These are phyloP conservation scores for Colletotrichum sp. DNA, from an alignment of 2,329 filamentous ascomycete species.

Conservation along the genomic window DNA sequence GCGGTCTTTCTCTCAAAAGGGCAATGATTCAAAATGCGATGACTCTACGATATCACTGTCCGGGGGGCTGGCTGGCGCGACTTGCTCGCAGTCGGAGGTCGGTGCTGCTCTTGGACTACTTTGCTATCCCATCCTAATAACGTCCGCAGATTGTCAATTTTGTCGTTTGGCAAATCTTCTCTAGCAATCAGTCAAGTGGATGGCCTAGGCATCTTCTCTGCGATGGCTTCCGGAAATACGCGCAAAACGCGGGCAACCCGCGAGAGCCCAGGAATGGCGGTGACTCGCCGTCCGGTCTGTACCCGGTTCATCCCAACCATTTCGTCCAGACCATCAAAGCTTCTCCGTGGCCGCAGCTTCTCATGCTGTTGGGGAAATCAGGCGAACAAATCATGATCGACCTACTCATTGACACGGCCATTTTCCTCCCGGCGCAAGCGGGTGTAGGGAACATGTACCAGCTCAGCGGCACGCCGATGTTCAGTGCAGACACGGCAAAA, in stretches of 20 bases:
- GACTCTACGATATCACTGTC: conserved; percentile 61
- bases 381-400: conserved; percentile 80
- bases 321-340: conserved; percentile 72
- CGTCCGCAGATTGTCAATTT: conserved; percentile 73
- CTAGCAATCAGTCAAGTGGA: conserved; percentile 47
- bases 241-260: conserved; percentile 28
- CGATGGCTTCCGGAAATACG: conserved; percentile 72
- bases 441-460: conserved; percentile 75
- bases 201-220: conserved; percentile 79
- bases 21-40: conserved; percentile 63
- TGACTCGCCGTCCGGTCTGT: conserved; percentile 66
- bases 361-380: conserved; percentile 73
- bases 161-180: conserved; percentile 78
- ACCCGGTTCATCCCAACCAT: conserved; percentile 68
- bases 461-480: conserved; percentile 67
- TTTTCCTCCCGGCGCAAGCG: conserved; percentile 70
- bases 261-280: conserved; percentile 27
- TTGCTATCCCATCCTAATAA: conserved; percentile 4
- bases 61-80: conserved; percentile 43
- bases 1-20: conserved; percentile 64
- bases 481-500: conserved; percentile 34
- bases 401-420: conserved; percentile 75
- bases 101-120: background rate
- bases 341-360: conserved; percentile 75
- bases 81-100: conserved; percentile 70